A percentile compares a stretch with the other conserved stretches of the same genome.
These are phyloP conservation scores for Bryoerythrophyllum caledonicum DNA, from an alignment of 225 moss, liverwort and hornwort species.

Conservation along the genomic window DNA sequence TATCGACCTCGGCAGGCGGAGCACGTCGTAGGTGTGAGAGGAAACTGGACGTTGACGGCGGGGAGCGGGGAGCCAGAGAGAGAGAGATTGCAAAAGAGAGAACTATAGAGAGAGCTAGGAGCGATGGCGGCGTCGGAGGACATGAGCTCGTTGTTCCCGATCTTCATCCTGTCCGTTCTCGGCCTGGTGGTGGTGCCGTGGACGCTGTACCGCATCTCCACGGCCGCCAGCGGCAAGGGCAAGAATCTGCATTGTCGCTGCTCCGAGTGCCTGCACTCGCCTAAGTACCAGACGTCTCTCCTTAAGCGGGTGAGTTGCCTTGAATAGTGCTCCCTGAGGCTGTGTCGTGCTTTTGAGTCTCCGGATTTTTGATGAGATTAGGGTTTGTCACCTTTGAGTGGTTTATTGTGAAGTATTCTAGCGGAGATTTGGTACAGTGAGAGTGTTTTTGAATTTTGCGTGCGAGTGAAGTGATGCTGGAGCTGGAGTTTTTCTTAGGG, in stretches of 20 bases:
- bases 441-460: background rate
- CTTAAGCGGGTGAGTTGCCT: constrained; percentile 57
- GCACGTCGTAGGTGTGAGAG: background rate
- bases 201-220: constrained; percentile 74
- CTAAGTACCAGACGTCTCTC: constrained; percentile 76
- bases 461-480: too few species aligned
- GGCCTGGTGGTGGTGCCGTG: constrained; percentile 84
- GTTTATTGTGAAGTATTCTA: background rate
- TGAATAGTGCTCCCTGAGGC: background rate
- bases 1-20: background rate
- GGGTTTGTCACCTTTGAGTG: background rate
- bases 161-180: constrained; percentile 88
- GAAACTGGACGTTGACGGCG: too few species aligned
- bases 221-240: constrained; percentile 41
- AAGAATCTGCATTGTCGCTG: constrained; percentile 86
- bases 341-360: too few species aligned
- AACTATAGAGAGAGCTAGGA: background rate
- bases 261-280: constrained; percentile 82
- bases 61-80: background rate
- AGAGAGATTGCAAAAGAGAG: too few species aligned
- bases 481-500: constrained; percentile 3
- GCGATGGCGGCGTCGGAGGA: constrained; percentile 92
- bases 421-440: background rate
- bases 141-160: constrained; percentile 96
- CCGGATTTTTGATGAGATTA: background rate